phyloP scores from a whole-genome alignment of 140 eudicot species.

The Stevia rebaudiana region DNA sequence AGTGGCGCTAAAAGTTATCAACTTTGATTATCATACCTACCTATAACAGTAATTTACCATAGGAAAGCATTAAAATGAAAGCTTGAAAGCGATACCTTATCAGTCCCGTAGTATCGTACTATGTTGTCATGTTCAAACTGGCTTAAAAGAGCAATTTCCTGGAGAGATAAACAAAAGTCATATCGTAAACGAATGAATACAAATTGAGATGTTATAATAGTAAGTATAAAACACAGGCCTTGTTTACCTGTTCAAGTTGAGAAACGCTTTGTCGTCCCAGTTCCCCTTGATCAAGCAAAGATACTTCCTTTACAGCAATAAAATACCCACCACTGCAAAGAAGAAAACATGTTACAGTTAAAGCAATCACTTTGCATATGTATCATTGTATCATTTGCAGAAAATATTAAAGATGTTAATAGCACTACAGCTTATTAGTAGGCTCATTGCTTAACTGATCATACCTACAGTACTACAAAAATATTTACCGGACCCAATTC shows the following conservation, averaged over 20 bases:
- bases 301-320: conserved; percentile 93
- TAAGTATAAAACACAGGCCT: background rate
- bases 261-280: conserved; percentile 64
- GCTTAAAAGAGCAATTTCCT: conserved; percentile 92
- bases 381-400: background rate
- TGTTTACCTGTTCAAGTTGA: conserved; percentile 76
- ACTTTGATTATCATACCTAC: background rate
- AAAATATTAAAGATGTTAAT: background rate
- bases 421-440: background rate
- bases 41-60: background rate
- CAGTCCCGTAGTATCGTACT: conserved; percentile 79
- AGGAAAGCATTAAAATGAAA: conserved; percentile 18
- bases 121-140: conserved; percentile 87
- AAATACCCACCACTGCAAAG: conserved; percentile 75
- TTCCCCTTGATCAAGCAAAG: conserved; percentile 85
- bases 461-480: background rate
- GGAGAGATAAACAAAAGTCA: conserved; percentile 13
- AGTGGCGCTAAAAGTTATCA: background rate
- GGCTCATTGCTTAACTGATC: background rate
- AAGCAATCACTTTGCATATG: background rate
- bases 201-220: background rate
- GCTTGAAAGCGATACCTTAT: conserved; percentile 46
- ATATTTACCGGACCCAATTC: background rate
- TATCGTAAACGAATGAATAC: background rate
- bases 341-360: background rate